Conservation (phyloP, 495 filamentous ascomycete species). For the Melanomma pulvis-pyrius region DNA sequence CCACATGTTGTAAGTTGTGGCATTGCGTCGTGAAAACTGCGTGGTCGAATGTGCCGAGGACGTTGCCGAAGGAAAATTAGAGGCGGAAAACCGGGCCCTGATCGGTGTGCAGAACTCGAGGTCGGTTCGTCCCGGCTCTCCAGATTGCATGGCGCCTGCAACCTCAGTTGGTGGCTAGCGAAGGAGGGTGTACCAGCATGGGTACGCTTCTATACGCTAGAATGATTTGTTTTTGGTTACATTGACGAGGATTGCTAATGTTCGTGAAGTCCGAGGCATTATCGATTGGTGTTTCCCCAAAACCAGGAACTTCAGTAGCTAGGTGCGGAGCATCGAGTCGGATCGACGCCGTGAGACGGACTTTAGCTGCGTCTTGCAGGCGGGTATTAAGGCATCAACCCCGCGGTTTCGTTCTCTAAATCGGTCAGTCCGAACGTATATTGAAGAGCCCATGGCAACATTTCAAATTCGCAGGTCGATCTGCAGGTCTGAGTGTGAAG, state of each 20-base stretch:
- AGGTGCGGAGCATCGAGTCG: neutral
- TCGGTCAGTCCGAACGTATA: neutral
- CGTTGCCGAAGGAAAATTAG: neutral
- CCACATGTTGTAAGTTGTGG: neutral
- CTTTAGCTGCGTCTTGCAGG: neutral
- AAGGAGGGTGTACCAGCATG: neutral
- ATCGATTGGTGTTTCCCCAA: neutral
- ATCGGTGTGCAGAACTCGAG: neutral
- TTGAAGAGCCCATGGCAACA: neutral
- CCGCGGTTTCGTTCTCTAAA: neutral
- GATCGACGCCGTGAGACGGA: neutral
- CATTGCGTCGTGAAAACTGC: neutral
- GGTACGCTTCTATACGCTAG: neutral
- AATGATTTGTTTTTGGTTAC: constrained; percentile 3
- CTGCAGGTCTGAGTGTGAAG: neutral
- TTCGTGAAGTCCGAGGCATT: neutral
- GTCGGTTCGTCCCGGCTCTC: constrained; percentile 10
- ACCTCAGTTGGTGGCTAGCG: neutral
- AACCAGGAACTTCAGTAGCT: neutral
- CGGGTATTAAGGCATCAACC: constrained; percentile 20
- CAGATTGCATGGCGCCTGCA: neutral
- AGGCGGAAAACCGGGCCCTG: neutral
- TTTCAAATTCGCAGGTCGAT: neutral
- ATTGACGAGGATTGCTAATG: neutral
- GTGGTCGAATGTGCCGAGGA: neutral